Conservation (phyloP, 1,284 basidiomycete species). For the Gymnopus androsaceus region DNA sequence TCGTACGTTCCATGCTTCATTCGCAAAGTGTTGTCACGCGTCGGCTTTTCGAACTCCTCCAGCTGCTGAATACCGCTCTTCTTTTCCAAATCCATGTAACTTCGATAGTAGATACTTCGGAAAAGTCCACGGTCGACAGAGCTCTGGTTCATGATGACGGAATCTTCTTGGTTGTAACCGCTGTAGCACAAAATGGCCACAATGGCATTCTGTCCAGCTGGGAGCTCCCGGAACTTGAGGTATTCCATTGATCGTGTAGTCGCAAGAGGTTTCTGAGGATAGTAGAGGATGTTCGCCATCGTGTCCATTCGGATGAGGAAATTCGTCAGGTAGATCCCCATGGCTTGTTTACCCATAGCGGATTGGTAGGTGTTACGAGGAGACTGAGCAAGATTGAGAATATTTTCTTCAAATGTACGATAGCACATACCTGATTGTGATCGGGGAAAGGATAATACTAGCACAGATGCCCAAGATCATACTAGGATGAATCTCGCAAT, state of each 20-base stretch:
- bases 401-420: neutral
- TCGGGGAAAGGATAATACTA: conserved; percentile 99
- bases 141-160: conserved; percentile 99
- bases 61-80: conserved; percentile 90
- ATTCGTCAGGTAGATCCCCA: conserved; percentile 98
- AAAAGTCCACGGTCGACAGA: conserved; percentile 98
- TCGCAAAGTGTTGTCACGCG: conserved; percentile 88
- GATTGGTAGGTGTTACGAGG: conserved; percentile 99
- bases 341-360: conserved; percentile 99
- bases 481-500: conserved; percentile 98
- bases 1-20: conserved; percentile 99
- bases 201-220: conserved; percentile 97
- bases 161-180: conserved; percentile 99
- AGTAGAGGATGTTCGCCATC: conserved; percentile 98
- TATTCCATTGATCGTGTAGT: conserved; percentile 99
- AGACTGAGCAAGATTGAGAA: conserved; percentile 56
- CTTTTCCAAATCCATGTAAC: conserved; percentile 98
- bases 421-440: conserved; percentile 85
- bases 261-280: conserved; percentile 98
- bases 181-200: conserved; percentile 99
- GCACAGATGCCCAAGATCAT: conserved; percentile 99
- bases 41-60: conserved; percentile 98
- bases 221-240: conserved; percentile 95
- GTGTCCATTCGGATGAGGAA: conserved; percentile 97
- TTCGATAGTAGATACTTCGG: conserved; percentile 97